These are phyloP conservation scores for Diplodia corticola DNA, from an alignment of 2,329 filamentous ascomycete species.

Conservation along the genomic window DNA sequence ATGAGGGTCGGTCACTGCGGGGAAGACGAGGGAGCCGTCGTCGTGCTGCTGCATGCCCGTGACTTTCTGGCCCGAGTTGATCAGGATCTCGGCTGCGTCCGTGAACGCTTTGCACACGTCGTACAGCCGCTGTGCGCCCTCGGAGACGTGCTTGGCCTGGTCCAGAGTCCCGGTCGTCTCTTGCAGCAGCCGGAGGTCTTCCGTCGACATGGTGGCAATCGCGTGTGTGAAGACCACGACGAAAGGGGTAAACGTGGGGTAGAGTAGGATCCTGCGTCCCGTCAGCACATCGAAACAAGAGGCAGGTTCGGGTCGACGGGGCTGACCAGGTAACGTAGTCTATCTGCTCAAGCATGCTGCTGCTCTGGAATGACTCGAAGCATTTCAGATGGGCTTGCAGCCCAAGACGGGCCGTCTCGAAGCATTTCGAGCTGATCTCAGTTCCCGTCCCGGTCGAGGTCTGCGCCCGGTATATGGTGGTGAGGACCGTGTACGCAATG, in stretches of 20 bases:
- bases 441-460: slow-evolving; percentile 21
- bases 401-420: slow-evolving; percentile 23
- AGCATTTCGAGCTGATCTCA: slow-evolving; percentile 26
- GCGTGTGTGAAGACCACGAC: slow-evolving; percentile 26
- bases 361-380: slow-evolving; percentile 21
- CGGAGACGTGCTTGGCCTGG: slow-evolving; percentile 22
- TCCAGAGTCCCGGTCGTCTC: slow-evolving; percentile 23
- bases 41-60: slow-evolving; percentile 24
- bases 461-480: slow-evolving; percentile 25
- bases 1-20: slow-evolving; percentile 30
- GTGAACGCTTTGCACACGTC: slow-evolving; percentile 25
- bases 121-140: slow-evolving; percentile 23
- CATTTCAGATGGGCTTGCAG: slow-evolving; percentile 24
- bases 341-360: not conserved
- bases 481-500: slow-evolving; percentile 25
- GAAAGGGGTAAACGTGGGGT: slow-evolving; percentile 25
- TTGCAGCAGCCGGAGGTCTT: slow-evolving; percentile 22
- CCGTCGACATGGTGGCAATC: slow-evolving; percentile 22
- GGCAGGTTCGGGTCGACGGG: too few species aligned
- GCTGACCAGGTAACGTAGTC: slow-evolving; percentile 25
- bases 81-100: slow-evolving; percentile 23
- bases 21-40: slow-evolving; percentile 28
- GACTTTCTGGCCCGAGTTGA: slow-evolving; percentile 24
- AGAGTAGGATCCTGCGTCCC: slow-evolving; percentile 23
- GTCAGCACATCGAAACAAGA: not conserved